Conservation (phyloP, 1,284 basidiomycete species). For the Tetrapyrgos nigripes region DNA sequence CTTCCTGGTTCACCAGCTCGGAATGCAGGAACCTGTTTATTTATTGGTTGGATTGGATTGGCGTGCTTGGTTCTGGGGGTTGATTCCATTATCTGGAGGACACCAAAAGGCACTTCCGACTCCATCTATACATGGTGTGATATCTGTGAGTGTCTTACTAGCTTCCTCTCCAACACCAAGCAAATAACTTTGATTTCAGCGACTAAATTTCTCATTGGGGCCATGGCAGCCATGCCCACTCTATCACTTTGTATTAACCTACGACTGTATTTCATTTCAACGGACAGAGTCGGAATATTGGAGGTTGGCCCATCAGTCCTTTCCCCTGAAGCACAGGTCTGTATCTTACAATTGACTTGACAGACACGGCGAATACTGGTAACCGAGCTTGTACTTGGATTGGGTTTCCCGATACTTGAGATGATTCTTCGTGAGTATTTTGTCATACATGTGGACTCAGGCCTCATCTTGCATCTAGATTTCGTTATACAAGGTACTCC, state of each 20-base stretch:
- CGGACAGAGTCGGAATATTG: constrained; percentile 8
- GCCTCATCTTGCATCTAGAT: not conserved
- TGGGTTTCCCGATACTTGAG: constrained; percentile 11
- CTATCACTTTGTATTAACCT: constrained; percentile 12
- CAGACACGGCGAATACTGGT: constrained; percentile 2
- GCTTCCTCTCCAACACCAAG: too few relatives aligned
- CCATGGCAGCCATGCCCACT: constrained; percentile 4
- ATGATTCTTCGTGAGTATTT: constrained; percentile 14
- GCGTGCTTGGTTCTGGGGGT: constrained; percentile 11
- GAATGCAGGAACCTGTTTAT: constrained; percentile 14
- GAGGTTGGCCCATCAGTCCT: not conserved
- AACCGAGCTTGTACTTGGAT: constrained; percentile 2
- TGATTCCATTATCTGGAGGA: constrained; percentile 10
- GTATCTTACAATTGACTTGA: not conserved
- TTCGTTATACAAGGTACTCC: constrained; percentile 10
- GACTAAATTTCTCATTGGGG: constrained; percentile 11
- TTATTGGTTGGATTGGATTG: constrained; percentile 12
- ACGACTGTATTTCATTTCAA: constrained; percentile 9
- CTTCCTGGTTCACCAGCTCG: not conserved
- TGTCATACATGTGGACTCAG: not conserved
- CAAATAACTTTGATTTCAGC: not conserved
- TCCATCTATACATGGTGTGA: constrained; percentile 12
- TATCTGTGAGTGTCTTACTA: constrained; percentile 7
- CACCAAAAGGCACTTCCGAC: not conserved
- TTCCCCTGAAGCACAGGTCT: not conserved